Percentiles rank a stretch among this genome's conserved stretches.
Evolutionary conservation across 140 eudicot species (phyloP).

Genomic region (Erigeron philadelphicus): DNA sequence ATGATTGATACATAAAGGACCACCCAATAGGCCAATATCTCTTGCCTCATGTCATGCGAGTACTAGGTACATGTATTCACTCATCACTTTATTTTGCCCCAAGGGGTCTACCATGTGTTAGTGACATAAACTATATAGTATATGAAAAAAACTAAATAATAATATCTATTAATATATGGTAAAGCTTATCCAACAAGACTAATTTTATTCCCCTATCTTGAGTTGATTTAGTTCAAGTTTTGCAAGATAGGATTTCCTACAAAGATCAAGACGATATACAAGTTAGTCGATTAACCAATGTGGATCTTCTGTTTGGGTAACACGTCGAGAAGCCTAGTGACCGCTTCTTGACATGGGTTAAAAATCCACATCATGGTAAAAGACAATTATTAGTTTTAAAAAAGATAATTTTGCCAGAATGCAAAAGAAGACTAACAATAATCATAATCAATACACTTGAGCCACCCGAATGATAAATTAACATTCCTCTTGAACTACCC

Average conservation of each 20-base stretch:
- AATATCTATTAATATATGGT: background rate
- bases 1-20: conserved; percentile 16
- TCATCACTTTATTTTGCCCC: conserved; percentile 22
- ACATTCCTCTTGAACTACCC: no score
- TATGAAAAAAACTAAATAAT: background rate
- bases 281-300: background rate
- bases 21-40: background rate
- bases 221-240: background rate
- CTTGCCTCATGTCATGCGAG: conserved; percentile 16
- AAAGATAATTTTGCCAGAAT: no score
- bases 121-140: background rate
- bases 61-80: conserved; percentile 29
- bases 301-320: background rate
- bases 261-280: background rate
- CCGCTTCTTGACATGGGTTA: background rate
- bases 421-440: no score
- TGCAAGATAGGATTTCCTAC: background rate
- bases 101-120: conserved; percentile 33
- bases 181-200: background rate
- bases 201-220: background rate
- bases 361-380: background rate
- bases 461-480: no score
- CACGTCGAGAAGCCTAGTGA: background rate
- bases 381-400: no score
- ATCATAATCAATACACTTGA: no score